phyloP scores from a whole-genome alignment of 2,329 filamentous ascomycete genomes.

The Fusarium pseudocircinatum region DNA sequence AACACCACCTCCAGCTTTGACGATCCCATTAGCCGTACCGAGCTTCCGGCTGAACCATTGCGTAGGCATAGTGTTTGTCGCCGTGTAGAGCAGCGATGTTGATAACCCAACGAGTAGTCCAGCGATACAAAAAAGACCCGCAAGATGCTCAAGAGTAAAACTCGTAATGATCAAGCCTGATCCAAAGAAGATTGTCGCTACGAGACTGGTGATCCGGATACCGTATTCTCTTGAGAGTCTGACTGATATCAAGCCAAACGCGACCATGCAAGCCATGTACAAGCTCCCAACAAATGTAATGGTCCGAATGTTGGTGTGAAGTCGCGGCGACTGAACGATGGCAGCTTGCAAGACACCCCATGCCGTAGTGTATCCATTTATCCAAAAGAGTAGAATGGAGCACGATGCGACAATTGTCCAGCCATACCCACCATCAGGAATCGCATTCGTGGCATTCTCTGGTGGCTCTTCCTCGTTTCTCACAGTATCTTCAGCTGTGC shows the following conservation, averaged over 20 bases:
- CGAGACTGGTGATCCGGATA: background rate
- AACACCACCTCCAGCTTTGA: constrained; percentile 7
- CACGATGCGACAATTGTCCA: constrained; percentile 4
- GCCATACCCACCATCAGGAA: constrained; percentile 11
- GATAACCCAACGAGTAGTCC: background rate
- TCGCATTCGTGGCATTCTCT: background rate
- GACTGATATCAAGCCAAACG: background rate
- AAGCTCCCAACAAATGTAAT: constrained; percentile 5
- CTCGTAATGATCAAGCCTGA: background rate
- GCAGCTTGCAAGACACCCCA: constrained; percentile 14
- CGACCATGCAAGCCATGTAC: background rate
- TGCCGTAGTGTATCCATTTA: background rate
- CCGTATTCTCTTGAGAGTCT: background rate
- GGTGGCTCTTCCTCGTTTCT: background rate
- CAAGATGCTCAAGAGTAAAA: background rate
- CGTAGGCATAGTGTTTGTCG: background rate
- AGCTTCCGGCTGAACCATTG: constrained; percentile 9
- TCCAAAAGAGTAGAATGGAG: background rate
- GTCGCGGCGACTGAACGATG: background rate
- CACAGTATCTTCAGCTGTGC: background rate
- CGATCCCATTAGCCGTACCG: constrained; percentile 1
- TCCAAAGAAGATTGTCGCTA: background rate
- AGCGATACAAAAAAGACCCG: background rate
- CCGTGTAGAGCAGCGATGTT: background rate
- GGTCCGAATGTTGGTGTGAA: background rate